Evolutionary conservation across 495 filamentous ascomycete genomes (phyloP).

Genomic region (Podospora australis): DNA sequence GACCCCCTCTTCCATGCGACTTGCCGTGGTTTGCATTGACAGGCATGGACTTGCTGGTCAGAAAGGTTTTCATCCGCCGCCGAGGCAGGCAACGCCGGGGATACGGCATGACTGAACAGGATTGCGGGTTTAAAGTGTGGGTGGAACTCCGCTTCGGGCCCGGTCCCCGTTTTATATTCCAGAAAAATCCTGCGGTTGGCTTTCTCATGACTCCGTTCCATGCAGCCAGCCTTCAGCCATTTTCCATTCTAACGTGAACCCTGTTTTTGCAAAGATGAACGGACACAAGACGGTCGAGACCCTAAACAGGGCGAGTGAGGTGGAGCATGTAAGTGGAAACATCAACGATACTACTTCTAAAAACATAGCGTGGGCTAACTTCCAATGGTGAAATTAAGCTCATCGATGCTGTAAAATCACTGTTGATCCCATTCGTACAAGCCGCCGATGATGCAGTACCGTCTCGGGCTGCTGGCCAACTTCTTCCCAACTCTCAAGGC

Average conservation of each 20-base stretch:
- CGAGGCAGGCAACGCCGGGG: not conserved
- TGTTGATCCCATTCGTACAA: conserved; percentile 73
- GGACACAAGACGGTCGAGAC: conserved; percentile 12
- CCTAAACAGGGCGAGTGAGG: conserved; percentile 27
- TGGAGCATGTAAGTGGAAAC: conserved; percentile 41
- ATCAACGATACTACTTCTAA: too few relatives aligned
- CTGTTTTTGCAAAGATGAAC: conserved; percentile 17
- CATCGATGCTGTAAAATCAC: conserved; percentile 61
- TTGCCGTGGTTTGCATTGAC: too few relatives aligned
- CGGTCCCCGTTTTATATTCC: not conserved
- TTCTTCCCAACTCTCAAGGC: conserved; percentile 38
- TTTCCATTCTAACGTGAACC: conserved; percentile 2
- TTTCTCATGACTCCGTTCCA: not conserved
- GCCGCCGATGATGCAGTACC: conserved; percentile 61
- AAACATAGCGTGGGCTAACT: too few relatives aligned
- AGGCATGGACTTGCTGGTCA: too few relatives aligned
- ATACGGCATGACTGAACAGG: not conserved
- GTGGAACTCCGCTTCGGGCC: not conserved
- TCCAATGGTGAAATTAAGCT: conserved; percentile 53
- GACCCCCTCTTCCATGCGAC: too few relatives aligned
- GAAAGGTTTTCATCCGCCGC: too few relatives aligned
- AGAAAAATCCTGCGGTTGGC: conserved; percentile 4
- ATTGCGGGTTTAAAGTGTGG: not conserved
- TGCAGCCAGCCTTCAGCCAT: not conserved
- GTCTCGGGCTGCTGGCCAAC: conserved; percentile 44